These are phyloP conservation scores for Microglena sp. DNA, from an alignment of 139 green algal species.

Conservation along the genomic window DNA sequence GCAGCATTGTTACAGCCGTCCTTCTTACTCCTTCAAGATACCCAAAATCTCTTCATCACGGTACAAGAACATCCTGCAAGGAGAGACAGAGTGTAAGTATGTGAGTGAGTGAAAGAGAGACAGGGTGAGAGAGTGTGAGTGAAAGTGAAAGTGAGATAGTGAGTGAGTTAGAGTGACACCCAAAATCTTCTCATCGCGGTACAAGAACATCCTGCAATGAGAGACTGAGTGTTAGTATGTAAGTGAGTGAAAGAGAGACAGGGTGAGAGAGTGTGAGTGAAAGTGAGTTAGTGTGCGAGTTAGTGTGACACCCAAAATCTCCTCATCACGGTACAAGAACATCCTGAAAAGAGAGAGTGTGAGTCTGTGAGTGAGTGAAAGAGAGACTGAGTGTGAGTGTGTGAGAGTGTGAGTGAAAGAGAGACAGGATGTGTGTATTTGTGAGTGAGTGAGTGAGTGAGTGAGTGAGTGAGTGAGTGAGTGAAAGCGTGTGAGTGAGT, in stretches of 20 bases:
- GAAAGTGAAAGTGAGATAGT: neutral
- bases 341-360: conserved; percentile 19
- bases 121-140: neutral
- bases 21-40: too few species aligned
- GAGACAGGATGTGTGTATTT: neutral
- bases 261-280: neutral
- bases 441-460: neutral
- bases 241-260: neutral
- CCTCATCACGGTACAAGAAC: conserved; percentile 49
- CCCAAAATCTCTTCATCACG: too few species aligned
- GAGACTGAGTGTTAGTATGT: neutral
- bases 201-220: too few species aligned
- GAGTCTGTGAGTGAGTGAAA: neutral
- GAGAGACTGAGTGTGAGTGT: neutral
- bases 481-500: neutral
- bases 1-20: too few species aligned
- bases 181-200: too few species aligned
- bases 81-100: neutral
- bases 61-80: too few species aligned
- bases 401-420: neutral
- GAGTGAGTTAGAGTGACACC: neutral
- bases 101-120: neutral
- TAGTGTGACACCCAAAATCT: conserved; percentile 36
- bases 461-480: neutral
- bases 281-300: neutral